Conservation (phyloP, 2,329 filamentous ascomycete species). For the Beauveria sp. region DNA sequence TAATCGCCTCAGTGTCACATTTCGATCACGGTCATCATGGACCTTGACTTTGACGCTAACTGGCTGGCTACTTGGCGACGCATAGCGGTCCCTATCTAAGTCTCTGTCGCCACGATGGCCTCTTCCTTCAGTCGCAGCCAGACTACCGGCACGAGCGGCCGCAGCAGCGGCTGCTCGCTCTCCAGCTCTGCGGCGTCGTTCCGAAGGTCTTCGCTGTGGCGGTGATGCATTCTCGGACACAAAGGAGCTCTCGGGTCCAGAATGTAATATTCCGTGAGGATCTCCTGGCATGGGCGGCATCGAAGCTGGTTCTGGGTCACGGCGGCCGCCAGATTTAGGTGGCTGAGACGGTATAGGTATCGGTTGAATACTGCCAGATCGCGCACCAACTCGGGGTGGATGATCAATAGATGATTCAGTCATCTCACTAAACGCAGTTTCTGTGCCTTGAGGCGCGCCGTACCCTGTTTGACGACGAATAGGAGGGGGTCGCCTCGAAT, state of each 20-base stretch:
- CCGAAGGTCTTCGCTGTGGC: slow-evolving; percentile 37
- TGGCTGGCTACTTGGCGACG: slow-evolving; percentile 36
- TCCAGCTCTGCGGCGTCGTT: slow-evolving; percentile 34
- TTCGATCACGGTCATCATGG: slow-evolving; percentile 52
- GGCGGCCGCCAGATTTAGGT: slow-evolving; percentile 26
- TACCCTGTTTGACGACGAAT: slow-evolving; percentile 25
- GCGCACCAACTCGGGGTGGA: slow-evolving; percentile 17
- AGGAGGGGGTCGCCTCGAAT: slow-evolving; percentile 23
- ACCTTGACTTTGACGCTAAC: slow-evolving; percentile 54
- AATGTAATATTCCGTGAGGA: slow-evolving; percentile 35
- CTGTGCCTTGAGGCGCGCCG: slow-evolving; percentile 18
- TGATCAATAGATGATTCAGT: slow-evolving; percentile 28
- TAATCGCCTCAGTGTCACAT: slow-evolving; percentile 53
- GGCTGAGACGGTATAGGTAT: background rate
- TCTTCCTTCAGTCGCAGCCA: slow-evolving; percentile 42
- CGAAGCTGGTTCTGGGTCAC: slow-evolving; percentile 28
- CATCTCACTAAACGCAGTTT: slow-evolving; percentile 24
- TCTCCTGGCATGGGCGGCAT: slow-evolving; percentile 52
- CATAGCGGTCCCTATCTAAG: slow-evolving; percentile 31
- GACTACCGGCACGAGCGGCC: slow-evolving; percentile 36
- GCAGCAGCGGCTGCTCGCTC: slow-evolving; percentile 41
- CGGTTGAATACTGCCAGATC: background rate
- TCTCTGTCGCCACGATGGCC: slow-evolving; percentile 26
- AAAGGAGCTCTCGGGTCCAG: slow-evolving; percentile 23
- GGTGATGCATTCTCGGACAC: slow-evolving; percentile 28